Evolutionary conservation across 768 basidiomycete genomes (phyloP), one percentile per base, ranked within the genome.

Genomic region (Asterophora parasitica): DNA sequence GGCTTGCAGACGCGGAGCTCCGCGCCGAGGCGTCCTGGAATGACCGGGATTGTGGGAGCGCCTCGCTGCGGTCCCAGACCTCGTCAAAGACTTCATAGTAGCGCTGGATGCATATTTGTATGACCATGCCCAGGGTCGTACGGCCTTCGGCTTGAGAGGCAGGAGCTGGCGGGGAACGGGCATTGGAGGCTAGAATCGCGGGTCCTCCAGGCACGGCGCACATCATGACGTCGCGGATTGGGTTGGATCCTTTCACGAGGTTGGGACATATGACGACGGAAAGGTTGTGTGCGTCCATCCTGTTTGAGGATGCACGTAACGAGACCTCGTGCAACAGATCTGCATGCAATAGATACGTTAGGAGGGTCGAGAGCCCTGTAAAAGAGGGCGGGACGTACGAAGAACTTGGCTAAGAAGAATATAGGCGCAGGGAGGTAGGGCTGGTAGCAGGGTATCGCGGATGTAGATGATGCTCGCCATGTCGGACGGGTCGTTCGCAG

Each of bases 11-110:
- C 13, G 48, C 49, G 28, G 57, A 57, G 28, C 53, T 58, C 23
- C 52, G 48, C 15, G 40, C 44, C 15, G 57, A 42, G 1, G 49
- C 49, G 9, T 34, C 40, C 42, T 51, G 56, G 39, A 43, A 38
- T 34, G 46, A 44, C 46, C 58, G 65, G 2, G 62, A 42, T 11
- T 65, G 67, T 1, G 67, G 66, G 11, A 78, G 52, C 3, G 81
- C 81, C 54, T 90, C 88, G 49, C 74, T 75, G 12, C 81, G 77
- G 65, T 91, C 90, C 48, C 63, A 67, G n/a, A 85, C 65, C 55
- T 92, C 90, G 60, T 91, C 89, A 56, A 92, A 92, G 26, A 92
- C 70, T 61, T 92, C 90, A 61, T 84, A 91, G 61, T 92, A 92
- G 35, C 79, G 79, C 57, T 85, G 77, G 42, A 92, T 90, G 62